Evolutionary conservation across 176 grass and related monocot genomes (phyloP).

Genomic region (Leersia perrieri): DNA sequence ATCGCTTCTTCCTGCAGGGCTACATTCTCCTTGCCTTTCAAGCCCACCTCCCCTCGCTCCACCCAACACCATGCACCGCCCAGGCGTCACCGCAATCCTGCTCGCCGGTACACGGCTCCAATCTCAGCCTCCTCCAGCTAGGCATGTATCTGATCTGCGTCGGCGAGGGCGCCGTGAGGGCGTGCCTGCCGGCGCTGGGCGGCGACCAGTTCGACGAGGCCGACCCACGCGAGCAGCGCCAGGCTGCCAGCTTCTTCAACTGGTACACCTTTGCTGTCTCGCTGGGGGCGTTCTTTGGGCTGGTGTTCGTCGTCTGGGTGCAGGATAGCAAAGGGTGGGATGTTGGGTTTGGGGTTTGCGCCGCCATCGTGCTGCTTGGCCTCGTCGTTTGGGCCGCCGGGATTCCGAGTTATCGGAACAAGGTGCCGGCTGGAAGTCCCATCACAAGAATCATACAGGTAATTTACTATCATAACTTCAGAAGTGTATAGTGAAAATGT

Average conservation of each 20-base stretch:
- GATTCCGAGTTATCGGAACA: conserved; percentile 63
- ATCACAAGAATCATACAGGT: conserved; percentile 68
- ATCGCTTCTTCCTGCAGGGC: conserved; percentile 26
- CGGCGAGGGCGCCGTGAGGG: conserved; percentile 56
- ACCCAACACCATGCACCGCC: conserved; percentile 33
- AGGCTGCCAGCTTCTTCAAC: conserved; percentile 83
- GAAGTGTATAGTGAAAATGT: too few relatives aligned
- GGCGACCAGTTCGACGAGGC: conserved; percentile 67
- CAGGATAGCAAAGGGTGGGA: conserved; percentile 58
- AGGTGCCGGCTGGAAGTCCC: conserved; percentile 56
- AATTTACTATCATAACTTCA: too few relatives aligned
- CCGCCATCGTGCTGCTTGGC: conserved; percentile 32
- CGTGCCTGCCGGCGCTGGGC: conserved; percentile 62
- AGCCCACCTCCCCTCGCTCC: conserved; percentile 56
- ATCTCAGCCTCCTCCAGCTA: conserved; percentile 55
- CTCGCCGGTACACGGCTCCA: conserved; percentile 40
- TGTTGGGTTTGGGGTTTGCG: conserved; percentile 53
- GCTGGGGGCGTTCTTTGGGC: conserved; percentile 53
- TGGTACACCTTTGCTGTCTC: conserved; percentile 80
- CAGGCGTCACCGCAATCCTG: background rate
- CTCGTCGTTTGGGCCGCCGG: conserved; percentile 44
- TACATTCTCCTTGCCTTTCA: conserved; percentile 62
- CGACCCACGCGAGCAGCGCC: conserved; percentile 38
- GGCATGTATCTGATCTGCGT: conserved; percentile 61
- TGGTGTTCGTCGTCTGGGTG: conserved; percentile 67